These are phyloP conservation scores for Aspergillus ostianus DNA, from an alignment of 495 filamentous ascomycete species.

Conservation along the genomic window DNA sequence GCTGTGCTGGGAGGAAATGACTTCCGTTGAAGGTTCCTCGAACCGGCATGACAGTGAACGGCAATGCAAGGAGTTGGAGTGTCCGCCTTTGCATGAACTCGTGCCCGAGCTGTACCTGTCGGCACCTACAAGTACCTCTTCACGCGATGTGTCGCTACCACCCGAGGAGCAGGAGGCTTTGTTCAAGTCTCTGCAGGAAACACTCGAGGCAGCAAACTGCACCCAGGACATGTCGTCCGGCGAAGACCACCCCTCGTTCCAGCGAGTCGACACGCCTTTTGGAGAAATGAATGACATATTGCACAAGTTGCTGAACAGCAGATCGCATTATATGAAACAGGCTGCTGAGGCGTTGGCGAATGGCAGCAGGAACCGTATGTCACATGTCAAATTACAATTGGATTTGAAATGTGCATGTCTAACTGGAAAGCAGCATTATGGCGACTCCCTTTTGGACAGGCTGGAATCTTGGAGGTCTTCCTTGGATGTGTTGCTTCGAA, in stretches of 20 bases:
- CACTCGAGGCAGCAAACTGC: constrained; percentile 25
- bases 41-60: background rate
- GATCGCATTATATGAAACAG: constrained; percentile 43
- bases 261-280: constrained; percentile 28
- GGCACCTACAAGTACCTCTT: background rate
- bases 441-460: constrained; percentile 63
- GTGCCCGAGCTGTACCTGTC: background rate
- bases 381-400: constrained; percentile 38
- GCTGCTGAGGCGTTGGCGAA: constrained; percentile 62
- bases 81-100: constrained; percentile 4
- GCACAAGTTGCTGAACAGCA: constrained; percentile 35
- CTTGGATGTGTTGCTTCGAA: constrained; percentile 49
- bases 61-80: background rate
- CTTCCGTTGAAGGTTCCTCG: background rate
- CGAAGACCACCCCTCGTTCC: constrained; percentile 28
- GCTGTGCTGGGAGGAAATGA: constrained; percentile 1
- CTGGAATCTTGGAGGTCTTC: constrained; percentile 67
- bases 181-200: constrained; percentile 25
- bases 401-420: constrained; percentile 13
- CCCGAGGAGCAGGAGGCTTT: constrained; percentile 29
- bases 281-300: constrained; percentile 28
- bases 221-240: constrained; percentile 20
- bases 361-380: constrained; percentile 65
- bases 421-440: constrained; percentile 49
- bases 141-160: background rate